phyloP scores from a whole-genome alignment of 257 asterid genomes.

The Euphrasia confusa region DNA sequence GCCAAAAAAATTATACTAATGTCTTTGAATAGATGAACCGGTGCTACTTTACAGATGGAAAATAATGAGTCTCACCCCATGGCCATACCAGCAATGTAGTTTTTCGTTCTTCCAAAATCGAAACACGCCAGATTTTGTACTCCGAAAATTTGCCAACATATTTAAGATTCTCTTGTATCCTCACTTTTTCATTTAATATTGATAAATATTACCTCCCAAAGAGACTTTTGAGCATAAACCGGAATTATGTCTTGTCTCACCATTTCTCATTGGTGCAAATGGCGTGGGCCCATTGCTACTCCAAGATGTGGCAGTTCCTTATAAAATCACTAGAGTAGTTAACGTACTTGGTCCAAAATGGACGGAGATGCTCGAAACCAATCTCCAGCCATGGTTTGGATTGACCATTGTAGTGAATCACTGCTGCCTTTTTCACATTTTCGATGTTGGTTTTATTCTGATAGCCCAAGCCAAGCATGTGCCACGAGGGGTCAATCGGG shows the following conservation, averaged over 20 bases:
- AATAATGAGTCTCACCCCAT: slow-evolving; percentile 43
- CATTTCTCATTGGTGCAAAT: slow-evolving; percentile 20
- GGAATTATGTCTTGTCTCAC: slow-evolving; percentile 20
- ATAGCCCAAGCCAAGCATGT: slow-evolving; percentile 99
- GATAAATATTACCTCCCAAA: slow-evolving; percentile 34
- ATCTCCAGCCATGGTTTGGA: slow-evolving; percentile 98
- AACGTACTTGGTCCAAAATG: slow-evolving; percentile 92
- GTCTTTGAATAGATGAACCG: slow-evolving; percentile 33
- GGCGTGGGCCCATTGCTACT: slow-evolving; percentile 38
- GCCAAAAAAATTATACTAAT: slow-evolving; percentile 38
- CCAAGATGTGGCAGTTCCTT: slow-evolving; percentile 89
- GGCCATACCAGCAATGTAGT: slow-evolving; percentile 33
- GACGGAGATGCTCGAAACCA: slow-evolving; percentile 97
- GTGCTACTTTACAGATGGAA: slow-evolving; percentile 58
- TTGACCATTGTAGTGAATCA: slow-evolving; percentile 97
- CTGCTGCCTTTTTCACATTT: slow-evolving; percentile 79
- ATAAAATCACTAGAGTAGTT: slow-evolving; percentile 88
- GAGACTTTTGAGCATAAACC: slow-evolving; percentile 22
- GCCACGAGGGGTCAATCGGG: slow-evolving; percentile 96
- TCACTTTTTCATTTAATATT: slow-evolving; percentile 27
- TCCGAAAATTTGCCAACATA: slow-evolving; percentile 26
- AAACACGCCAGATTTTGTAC: slow-evolving; percentile 28
- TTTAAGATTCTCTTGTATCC: slow-evolving; percentile 35
- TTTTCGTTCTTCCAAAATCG: slow-evolving; percentile 36
- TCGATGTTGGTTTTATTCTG: slow-evolving; percentile 75